phyloP scores from a whole-genome alignment of 768 basidiomycete species.

The Peribolospora kevripleyi region DNA sequence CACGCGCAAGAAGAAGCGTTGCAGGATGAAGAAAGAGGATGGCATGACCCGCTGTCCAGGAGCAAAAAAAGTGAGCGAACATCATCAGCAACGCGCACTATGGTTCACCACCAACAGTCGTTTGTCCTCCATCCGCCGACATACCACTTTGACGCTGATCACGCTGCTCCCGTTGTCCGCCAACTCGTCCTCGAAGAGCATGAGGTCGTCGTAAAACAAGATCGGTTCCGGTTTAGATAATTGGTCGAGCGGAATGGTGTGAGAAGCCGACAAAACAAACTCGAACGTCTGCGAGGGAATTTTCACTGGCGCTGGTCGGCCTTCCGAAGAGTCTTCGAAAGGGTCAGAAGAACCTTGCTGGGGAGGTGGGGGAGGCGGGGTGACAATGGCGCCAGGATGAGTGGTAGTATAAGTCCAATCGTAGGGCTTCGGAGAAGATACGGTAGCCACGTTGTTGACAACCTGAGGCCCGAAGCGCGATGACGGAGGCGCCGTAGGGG shows the following conservation, averaged over 20 bases:
- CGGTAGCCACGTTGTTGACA: not conserved
- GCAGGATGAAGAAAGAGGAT: slow-evolving; percentile 68
- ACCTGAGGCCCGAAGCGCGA: not conserved
- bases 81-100: not conserved
- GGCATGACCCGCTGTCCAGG: slow-evolving; percentile 74
- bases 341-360: not conserved
- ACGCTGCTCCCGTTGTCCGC: slow-evolving; percentile 87
- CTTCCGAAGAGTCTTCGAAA: not conserved
- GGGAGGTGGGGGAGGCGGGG: not conserved
- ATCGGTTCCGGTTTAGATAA: slow-evolving; percentile 65
- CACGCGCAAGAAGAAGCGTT: slow-evolving; percentile 76
- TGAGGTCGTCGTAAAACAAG: slow-evolving; percentile 88
- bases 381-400: slow-evolving; percentile 33
- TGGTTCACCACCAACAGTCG: not conserved
- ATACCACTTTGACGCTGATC: slow-evolving; percentile 60
- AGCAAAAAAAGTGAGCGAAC: not conserved
- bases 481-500: not conserved
- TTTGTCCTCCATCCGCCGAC: slow-evolving; percentile 16
- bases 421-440: slow-evolving; percentile 45
- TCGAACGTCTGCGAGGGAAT: slow-evolving; percentile 24
- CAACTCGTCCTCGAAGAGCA: slow-evolving; percentile 83
- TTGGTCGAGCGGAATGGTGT: slow-evolving; percentile 52
- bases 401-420: slow-evolving; percentile 97
- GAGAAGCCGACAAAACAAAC: slow-evolving; percentile 12
- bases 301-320: not conserved